Percentiles rank a stretch among this genome's conserved stretches.
These are phyloP conservation scores for Claviceps quebecensis DNA, from an alignment of 2,329 filamentous ascomycete species.

Conservation along the genomic window DNA sequence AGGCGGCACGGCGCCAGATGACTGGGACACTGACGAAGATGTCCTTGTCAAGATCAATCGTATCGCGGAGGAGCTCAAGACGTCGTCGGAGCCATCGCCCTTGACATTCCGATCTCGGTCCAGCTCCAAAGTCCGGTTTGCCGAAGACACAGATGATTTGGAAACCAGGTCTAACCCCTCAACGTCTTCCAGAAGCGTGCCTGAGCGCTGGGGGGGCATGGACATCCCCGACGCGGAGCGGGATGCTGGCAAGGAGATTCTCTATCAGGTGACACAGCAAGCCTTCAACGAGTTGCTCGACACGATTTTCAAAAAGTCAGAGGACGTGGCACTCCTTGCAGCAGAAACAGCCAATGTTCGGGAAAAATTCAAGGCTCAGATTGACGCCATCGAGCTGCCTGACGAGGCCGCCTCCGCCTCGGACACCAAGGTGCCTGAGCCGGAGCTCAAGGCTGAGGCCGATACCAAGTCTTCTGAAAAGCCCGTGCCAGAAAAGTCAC, in stretches of 20 bases:
- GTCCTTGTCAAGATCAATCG: slow-evolving; percentile 25
- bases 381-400: slow-evolving; percentile 25
- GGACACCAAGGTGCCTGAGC: background rate
- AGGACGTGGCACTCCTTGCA: slow-evolving; percentile 59
- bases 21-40: slow-evolving; percentile 49
- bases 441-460: background rate
- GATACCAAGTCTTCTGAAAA: background rate
- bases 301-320: slow-evolving; percentile 66
- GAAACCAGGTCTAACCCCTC: slow-evolving; percentile 60
- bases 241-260: slow-evolving; percentile 73
- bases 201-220: slow-evolving; percentile 64
- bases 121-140: slow-evolving; percentile 67
- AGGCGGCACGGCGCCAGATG: slow-evolving; percentile 49
- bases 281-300: slow-evolving; percentile 86
- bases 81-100: slow-evolving; percentile 20
- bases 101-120: slow-evolving; percentile 39
- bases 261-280: slow-evolving; percentile 85
- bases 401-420: slow-evolving; percentile 9
- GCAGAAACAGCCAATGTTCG: slow-evolving; percentile 49
- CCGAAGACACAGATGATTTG: slow-evolving; percentile 54
- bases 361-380: slow-evolving; percentile 36
- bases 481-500: slow-evolving; percentile 11
- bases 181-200: slow-evolving; percentile 56
- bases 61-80: slow-evolving; percentile 27
- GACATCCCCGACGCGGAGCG: slow-evolving; percentile 68